Percentiles rank a stretch among this genome's conserved stretches.
Conservation (phyloP, 495 filamentous ascomycete genomes). For the Talaromyces trachyspermus region DNA sequence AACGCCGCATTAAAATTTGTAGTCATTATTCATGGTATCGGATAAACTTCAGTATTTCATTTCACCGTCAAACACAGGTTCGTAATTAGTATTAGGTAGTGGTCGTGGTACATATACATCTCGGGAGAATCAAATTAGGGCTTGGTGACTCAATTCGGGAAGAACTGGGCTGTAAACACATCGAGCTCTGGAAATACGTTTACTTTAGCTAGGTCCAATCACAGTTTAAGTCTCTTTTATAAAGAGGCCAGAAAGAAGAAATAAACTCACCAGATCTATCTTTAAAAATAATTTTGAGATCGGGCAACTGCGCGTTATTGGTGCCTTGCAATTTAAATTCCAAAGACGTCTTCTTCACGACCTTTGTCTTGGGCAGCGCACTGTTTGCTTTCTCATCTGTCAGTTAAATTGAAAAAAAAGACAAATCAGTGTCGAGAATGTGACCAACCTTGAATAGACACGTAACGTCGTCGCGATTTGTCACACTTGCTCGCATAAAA, state of each 20-base stretch:
- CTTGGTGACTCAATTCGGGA: background rate
- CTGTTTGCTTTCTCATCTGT: too few species aligned
- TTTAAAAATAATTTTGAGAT: conserved; percentile 4
- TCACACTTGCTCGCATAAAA: conserved; percentile 3
- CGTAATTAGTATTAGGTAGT: too few species aligned
- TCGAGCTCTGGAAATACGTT: too few species aligned
- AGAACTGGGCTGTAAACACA: too few species aligned
- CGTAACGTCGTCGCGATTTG: background rate
- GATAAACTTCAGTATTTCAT: too few species aligned
- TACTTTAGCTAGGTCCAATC: too few species aligned
- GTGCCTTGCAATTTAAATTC: conserved; percentile 1
- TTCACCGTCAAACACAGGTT: too few species aligned
- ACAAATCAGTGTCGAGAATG: background rate
- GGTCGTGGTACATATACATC: too few species aligned
- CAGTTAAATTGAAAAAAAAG: background rate
- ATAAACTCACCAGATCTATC: background rate
- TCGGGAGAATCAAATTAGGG: background rate
- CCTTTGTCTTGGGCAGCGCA: too few species aligned
- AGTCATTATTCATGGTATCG: too few species aligned
- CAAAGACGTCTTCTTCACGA: background rate
- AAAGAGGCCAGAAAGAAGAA: background rate
- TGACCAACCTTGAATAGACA: background rate
- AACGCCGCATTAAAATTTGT: too few species aligned
- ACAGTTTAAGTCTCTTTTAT: too few species aligned
- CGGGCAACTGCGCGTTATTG: background rate